Evolutionary conservation across 1,284 basidiomycete genomes (phyloP).

Genomic region (Flammula alnicola): DNA sequence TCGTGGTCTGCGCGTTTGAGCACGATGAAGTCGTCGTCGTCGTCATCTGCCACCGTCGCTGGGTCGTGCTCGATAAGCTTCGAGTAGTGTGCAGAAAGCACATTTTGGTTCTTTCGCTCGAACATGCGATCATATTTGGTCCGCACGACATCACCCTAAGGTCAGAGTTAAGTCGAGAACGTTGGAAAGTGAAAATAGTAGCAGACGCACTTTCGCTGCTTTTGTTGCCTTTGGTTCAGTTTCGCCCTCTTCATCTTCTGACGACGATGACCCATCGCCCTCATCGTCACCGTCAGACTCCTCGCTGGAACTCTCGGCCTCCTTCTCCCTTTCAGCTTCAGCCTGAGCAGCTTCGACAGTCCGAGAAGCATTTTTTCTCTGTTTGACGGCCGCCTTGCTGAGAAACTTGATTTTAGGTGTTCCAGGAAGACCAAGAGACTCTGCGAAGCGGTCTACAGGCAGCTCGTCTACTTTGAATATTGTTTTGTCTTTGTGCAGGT

Average conservation of each 20-base stretch:
- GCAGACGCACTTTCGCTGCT: constrained; percentile 18
- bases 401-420: constrained; percentile 96
- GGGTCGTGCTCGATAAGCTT: constrained; percentile 82
- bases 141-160: constrained; percentile 50
- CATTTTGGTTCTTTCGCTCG: constrained; percentile 93
- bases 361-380: constrained; percentile 74
- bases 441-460: constrained; percentile 86
- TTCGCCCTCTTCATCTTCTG: constrained; percentile 27
- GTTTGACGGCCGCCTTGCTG: constrained; percentile 72
- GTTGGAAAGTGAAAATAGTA: constrained; percentile 4
- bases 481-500: constrained; percentile 93
- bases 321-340: constrained; percentile 37
- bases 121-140: constrained; percentile 99
- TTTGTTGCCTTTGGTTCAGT: constrained; percentile 26
- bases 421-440: constrained; percentile 91
- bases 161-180: constrained; percentile 24
- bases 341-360: constrained; percentile 41
- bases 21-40: constrained; percentile 88
- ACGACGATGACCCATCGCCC: constrained; percentile 12
- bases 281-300: constrained; percentile 17
- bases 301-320: constrained; percentile 24
- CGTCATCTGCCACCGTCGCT: constrained; percentile 53
- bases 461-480: constrained; percentile 89
- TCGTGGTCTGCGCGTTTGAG: constrained; percentile 91
- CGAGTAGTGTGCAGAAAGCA: constrained; percentile 90